phyloP scores from a whole-genome alignment of 2,329 filamentous ascomycete genomes.

The Kalmusia sp. region DNA sequence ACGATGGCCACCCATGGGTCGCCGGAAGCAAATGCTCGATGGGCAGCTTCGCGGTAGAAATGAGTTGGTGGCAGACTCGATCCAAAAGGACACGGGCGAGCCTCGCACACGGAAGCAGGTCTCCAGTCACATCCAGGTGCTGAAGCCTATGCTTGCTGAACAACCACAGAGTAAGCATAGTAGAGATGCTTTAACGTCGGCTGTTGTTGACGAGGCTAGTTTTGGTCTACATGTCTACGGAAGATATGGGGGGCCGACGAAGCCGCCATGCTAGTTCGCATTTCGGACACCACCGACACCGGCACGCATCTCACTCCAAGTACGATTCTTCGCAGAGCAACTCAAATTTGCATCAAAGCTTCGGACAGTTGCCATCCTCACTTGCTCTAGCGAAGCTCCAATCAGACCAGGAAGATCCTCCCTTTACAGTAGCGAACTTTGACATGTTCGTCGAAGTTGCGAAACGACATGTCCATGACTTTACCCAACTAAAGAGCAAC shows the following conservation, averaged over 20 bases:
- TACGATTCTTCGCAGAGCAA: conserved; percentile 27
- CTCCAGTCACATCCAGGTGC: conserved; percentile 69
- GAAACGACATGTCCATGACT: conserved; percentile 46
- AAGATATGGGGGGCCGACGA: conserved; percentile 34
- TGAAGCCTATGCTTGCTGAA: conserved; percentile 62
- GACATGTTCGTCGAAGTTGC: conserved; percentile 51
- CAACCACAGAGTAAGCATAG: conserved; percentile 58
- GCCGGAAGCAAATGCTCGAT: conserved; percentile 57
- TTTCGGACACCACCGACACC: conserved; percentile 28
- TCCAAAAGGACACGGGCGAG: conserved; percentile 62
- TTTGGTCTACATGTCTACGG: conserved; percentile 50
- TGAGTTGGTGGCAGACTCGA: conserved; percentile 67
- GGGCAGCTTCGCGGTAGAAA: conserved; percentile 66
- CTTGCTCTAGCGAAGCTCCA: conserved; percentile 17
- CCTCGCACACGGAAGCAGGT: conserved; percentile 64
- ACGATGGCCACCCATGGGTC: conserved; percentile 65
- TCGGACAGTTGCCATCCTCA: conserved; percentile 24
- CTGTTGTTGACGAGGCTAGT: conserved; percentile 40
- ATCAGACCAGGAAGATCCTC: conserved; percentile 15
- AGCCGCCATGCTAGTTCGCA: conserved; percentile 21
- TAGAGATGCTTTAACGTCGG: background rate
- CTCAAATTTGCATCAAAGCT: conserved; percentile 22
- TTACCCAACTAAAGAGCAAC: conserved; percentile 42
- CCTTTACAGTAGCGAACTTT: conserved; percentile 42
- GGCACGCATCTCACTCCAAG: conserved; percentile 32